Evolutionary conservation across 176 grass and related monocot species (phyloP).

Genomic region (Oryza rufipogon): DNA sequence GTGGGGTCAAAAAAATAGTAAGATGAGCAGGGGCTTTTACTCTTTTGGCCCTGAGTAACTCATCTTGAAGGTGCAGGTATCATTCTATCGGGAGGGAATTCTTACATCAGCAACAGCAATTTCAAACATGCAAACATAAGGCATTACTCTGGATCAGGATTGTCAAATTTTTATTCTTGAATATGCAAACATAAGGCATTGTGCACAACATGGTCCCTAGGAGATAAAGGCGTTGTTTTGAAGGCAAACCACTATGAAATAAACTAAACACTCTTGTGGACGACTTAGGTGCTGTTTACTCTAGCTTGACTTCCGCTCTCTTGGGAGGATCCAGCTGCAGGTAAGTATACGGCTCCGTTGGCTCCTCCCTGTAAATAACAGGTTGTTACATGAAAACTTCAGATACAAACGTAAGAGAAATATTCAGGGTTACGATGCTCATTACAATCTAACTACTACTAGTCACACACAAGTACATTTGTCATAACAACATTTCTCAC

Average conservation of each 20-base stretch:
- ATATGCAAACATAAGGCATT: conserved; percentile 27
- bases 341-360: conserved; percentile 68
- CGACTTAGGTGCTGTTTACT: conserved; percentile 45
- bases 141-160: neutral
- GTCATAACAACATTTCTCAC: neutral
- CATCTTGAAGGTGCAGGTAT: neutral
- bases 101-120: neutral
- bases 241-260: neutral
- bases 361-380: conserved; percentile 79
- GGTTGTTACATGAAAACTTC: conserved; percentile 5
- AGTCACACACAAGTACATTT: neutral
- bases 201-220: neutral
- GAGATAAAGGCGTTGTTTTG: neutral
- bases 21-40: neutral
- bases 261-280: neutral
- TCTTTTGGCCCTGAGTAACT: neutral
- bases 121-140: neutral
- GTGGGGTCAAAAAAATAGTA: neutral
- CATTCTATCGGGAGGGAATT: neutral
- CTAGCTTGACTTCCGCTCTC: conserved; percentile 65
- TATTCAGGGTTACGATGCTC: neutral
- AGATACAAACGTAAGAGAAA: neutral
- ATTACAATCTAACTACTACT: neutral
- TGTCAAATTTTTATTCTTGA: conserved; percentile 1
- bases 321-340: conserved; percentile 79